Conservation (phyloP, 371 early-diverging fungal species). For the Apophysomyces ossiformis region DNA sequence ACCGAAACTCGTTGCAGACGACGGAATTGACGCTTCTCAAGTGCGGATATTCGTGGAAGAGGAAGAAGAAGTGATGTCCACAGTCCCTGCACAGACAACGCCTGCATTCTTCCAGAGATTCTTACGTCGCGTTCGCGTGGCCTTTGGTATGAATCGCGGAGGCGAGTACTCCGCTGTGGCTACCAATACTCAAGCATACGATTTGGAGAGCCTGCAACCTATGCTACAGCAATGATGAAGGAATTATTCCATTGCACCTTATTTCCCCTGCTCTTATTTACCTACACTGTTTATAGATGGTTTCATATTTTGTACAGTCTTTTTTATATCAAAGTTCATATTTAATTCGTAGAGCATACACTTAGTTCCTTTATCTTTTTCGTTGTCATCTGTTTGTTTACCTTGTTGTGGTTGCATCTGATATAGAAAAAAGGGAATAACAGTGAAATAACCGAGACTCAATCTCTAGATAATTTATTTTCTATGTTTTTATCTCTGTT, state of each 20-base stretch:
- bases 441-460: no score
- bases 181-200: conserved; percentile 11
- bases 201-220: conserved; percentile 18
- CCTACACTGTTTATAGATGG: conserved; percentile 7
- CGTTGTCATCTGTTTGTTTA: no score
- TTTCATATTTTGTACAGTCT: conserved; percentile 6
- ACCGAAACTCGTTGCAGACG: conserved; percentile 36
- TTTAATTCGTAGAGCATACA: neutral
- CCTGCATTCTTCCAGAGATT: neutral
- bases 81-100: neutral
- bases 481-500: no score
- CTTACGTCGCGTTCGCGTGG: neutral
- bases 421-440: no score
- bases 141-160: neutral
- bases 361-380: neutral
- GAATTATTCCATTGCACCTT: neutral
- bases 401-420: no score
- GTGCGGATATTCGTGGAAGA: neutral
- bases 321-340: neutral
- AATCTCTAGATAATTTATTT: no score
- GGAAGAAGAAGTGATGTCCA: neutral
- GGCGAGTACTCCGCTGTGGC: conserved; percentile 21
- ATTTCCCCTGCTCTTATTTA: conserved; percentile 1
- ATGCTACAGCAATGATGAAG: neutral
- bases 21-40: neutral